These are phyloP conservation scores for Lasiodiplodia sp. DNA, from an alignment of 2,329 filamentous ascomycete species.

Conservation along the genomic window DNA sequence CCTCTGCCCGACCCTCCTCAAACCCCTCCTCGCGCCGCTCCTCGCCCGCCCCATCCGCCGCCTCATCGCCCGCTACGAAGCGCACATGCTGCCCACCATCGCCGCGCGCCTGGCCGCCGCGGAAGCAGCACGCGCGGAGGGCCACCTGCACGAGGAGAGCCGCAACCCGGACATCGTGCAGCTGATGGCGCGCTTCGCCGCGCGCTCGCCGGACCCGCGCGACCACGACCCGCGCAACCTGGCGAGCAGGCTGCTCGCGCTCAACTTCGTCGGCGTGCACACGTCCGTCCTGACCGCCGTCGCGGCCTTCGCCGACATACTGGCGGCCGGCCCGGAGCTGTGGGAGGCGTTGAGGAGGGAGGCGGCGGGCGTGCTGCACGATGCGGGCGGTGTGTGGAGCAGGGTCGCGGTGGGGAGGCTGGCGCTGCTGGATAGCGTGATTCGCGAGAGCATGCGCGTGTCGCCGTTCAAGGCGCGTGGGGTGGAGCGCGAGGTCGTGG, in stretches of 20 bases:
- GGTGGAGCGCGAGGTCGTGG: conserved; percentile 55
- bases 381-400: conserved; percentile 52
- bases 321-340: conserved; percentile 34
- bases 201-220: neutral
- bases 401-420: conserved; percentile 55
- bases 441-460: conserved; percentile 61
- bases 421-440: conserved; percentile 58
- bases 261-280: conserved; percentile 23
- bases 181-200: conserved; percentile 17
- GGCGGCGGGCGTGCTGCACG: conserved; percentile 43
- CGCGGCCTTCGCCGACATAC: conserved; percentile 32
- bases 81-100: neutral
- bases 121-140: neutral
- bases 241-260: neutral
- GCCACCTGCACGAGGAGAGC: neutral
- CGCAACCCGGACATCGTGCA: conserved; percentile 13
- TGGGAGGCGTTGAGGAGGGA: conserved; percentile 53
- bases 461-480: conserved; percentile 58
- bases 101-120: neutral
- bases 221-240: conserved; percentile 8
- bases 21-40: neutral
- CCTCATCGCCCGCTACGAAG: conserved; percentile 1
- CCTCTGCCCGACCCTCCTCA: conserved; percentile 1
- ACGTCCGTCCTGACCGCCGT: conserved; percentile 1
- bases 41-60: conserved; percentile 1